A percentile compares a stretch with the other conserved stretches of the same genome.
These are phyloP conservation scores for Trametes cingulata DNA, from an alignment of 768 basidiomycete genomes.

Conservation along the genomic window DNA sequence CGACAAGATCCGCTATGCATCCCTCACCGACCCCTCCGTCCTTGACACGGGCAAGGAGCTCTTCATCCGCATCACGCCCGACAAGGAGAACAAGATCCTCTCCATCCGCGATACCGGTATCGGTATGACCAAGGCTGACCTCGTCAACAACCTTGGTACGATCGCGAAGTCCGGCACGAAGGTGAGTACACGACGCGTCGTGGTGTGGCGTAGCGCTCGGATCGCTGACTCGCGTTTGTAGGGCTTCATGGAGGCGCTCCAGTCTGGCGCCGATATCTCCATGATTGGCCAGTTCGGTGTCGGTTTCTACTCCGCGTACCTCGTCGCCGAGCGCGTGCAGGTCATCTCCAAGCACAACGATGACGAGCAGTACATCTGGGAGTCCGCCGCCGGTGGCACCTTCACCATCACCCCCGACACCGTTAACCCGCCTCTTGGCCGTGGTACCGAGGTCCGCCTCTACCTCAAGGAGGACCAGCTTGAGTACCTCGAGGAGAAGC, in stretches of 20 bases:
- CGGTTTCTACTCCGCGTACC: conserved; percentile 99
- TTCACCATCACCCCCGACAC: conserved; percentile 98
- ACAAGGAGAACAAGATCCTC: conserved; percentile 94
- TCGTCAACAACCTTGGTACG: conserved; percentile 98
- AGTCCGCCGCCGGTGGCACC: conserved; percentile 99
- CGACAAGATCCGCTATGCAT: conserved; percentile 98
- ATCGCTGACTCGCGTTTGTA: conserved; percentile 32
- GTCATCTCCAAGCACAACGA: conserved; percentile 99
- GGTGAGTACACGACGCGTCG: conserved; percentile 40
- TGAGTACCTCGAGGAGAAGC: conserved; percentile 99
- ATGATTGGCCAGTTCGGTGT: conserved; percentile 99
- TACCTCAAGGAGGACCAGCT: conserved; percentile 98
- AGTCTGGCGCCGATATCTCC: conserved; percentile 84
- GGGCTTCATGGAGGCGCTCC: conserved; percentile 99
- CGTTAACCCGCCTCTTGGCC: conserved; percentile 85
- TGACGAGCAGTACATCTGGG: conserved; percentile 99
- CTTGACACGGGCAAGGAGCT: conserved; percentile 94
- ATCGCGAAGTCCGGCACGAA: conserved; percentile 95
- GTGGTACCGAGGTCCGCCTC: conserved; percentile 90
- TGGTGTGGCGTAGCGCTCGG: neutral
- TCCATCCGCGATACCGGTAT: conserved; percentile 94
- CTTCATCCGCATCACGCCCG: conserved; percentile 89
- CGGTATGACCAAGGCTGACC: conserved; percentile 99
- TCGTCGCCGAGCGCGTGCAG: conserved; percentile 97
- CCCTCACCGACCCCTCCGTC: conserved; percentile 87